Conservation (phyloP, 305 asterid genomes). For the Withania somnifera region DNA sequence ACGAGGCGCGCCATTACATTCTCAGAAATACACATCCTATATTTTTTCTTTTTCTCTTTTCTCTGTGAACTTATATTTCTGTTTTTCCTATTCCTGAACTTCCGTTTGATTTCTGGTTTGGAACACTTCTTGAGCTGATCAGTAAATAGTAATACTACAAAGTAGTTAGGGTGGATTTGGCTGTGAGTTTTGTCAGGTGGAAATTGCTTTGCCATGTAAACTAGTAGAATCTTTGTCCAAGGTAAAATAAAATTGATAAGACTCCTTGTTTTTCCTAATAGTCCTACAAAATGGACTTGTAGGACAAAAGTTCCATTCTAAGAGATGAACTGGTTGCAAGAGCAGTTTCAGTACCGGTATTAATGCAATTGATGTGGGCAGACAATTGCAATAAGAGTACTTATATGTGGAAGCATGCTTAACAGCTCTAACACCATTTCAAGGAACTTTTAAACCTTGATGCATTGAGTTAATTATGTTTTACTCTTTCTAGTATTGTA, state of each 20-base stretch:
- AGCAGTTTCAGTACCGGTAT: neutral
- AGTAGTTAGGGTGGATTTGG: neutral
- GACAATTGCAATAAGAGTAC: neutral
- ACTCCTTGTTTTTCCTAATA: neutral
- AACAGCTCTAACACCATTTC: neutral
- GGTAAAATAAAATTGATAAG: neutral
- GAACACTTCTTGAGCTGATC: too few relatives aligned
- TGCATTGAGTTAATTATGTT: neutral
- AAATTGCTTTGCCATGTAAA: neutral
- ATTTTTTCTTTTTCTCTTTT: neutral
- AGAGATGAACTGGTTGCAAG: neutral
- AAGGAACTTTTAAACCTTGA: neutral
- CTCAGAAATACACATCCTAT: neutral
- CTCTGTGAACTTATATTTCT: neutral
- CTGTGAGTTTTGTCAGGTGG: neutral
- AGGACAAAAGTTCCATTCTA: neutral
- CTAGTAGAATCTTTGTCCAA: neutral
- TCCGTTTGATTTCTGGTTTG: neutral
- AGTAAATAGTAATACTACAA: too few relatives aligned
- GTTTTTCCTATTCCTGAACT: neutral
- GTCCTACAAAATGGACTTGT: neutral
- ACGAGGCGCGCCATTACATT: neutral
- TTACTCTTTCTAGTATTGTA: neutral
- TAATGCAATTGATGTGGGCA: neutral
- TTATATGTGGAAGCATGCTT: neutral